Evolutionary conservation across 2,329 filamentous ascomycete species (phyloP), one percentile per base, ranked within the genome.

Genomic region (Colletotrichum sp.): DNA sequence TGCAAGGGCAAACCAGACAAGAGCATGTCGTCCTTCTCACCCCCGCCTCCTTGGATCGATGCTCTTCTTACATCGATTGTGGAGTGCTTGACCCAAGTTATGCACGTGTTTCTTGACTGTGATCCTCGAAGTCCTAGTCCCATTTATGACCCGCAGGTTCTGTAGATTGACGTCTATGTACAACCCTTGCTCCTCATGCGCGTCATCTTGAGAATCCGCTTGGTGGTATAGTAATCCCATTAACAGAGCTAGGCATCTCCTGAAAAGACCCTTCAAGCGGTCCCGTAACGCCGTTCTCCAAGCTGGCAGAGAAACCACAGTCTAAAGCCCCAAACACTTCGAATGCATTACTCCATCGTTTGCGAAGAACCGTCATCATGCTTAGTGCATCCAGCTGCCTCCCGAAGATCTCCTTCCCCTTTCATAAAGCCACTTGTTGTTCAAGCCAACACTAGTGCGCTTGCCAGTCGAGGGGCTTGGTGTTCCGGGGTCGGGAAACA

Each of bases 381-480:
- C 18, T 75, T 49, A 77, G 21, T 77, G 75, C 72, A 77, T 70
- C 75, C 75, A 77, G 55, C 24, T 75, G 34, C 75, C 62, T 39
- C 75, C 75, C 7, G 89, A 88, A 79, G 90, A 86, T 83, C 92
- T 83, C 83, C 92, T 87, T 80, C 94, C 94, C 85, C 93, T 95
- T 85, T 98, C 95, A 82, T 98, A 99, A 76, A 98, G 85, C 96
- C 96, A 99, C 86, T 97, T 98, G 87, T 93, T 98, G 85, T 96
- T 98, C 82, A 98, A 82, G 1, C 93, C 92, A 69, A 98, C 92
- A 79, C 92, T 96, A 57, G 93, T 93, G 72, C 92, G 90, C 86
- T 94, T 95, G 49, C 90, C 89, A 7, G 88, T 86, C 7, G 86
- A 86, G 1, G 95, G 94, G 78, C 93, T 96, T 2, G 95, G 94